Percentiles rank a stretch among this genome's conserved stretches.
These are phyloP conservation scores for Cyclotella distinguenda DNA, from an alignment of 108 stramenopile genomes.

Conservation along the genomic window DNA sequence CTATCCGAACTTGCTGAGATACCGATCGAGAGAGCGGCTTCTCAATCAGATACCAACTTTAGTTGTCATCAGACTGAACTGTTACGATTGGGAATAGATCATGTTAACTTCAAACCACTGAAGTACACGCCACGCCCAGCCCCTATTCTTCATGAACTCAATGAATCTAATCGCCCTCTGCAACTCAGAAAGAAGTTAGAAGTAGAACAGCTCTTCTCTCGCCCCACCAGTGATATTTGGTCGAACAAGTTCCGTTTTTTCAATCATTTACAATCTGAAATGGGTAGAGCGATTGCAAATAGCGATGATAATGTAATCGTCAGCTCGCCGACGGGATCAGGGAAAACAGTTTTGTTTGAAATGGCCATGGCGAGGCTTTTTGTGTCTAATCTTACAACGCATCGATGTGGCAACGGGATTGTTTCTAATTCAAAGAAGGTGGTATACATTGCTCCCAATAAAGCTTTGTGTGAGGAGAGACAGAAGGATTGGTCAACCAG, in stretches of 20 bases:
- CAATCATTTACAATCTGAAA: slow-evolving; percentile 78
- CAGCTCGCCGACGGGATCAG: slow-evolving; percentile 97
- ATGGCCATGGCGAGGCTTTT: slow-evolving; percentile 91
- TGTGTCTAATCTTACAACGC: slow-evolving; percentile 13
- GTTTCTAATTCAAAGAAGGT: slow-evolving; percentile 67
- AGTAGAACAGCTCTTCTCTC: slow-evolving; percentile 53
- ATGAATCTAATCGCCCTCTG: slow-evolving; percentile 51
- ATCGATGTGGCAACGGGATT: slow-evolving; percentile 30
- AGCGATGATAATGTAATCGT: slow-evolving; percentile 92
- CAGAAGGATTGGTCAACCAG: slow-evolving; percentile 84
- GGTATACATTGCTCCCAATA: slow-evolving; percentile 93
- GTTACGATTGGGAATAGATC: slow-evolving; percentile 25
- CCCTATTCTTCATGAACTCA: slow-evolving; percentile 58
- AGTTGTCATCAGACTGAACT: slow-evolving; percentile 18
- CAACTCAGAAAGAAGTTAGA: slow-evolving; percentile 39
- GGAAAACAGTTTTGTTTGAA: slow-evolving; percentile 95
- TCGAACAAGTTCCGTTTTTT: slow-evolving; percentile 59
- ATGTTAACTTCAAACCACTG: slow-evolving; percentile 30
- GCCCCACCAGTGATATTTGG: slow-evolving; percentile 61
- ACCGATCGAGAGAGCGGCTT: background rate
- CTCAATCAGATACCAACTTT: background rate
- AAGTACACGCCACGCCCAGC: slow-evolving; percentile 14
- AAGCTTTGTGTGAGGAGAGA: slow-evolving; percentile 94
- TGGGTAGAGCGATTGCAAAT: slow-evolving; percentile 61
- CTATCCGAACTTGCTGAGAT: background rate